A percentile compares a stretch with the other conserved stretches of the same genome.
These are phyloP conservation scores for Tolypocladium tundrense DNA, from an alignment of 2,329 filamentous ascomycete species.

Conservation along the genomic window DNA sequence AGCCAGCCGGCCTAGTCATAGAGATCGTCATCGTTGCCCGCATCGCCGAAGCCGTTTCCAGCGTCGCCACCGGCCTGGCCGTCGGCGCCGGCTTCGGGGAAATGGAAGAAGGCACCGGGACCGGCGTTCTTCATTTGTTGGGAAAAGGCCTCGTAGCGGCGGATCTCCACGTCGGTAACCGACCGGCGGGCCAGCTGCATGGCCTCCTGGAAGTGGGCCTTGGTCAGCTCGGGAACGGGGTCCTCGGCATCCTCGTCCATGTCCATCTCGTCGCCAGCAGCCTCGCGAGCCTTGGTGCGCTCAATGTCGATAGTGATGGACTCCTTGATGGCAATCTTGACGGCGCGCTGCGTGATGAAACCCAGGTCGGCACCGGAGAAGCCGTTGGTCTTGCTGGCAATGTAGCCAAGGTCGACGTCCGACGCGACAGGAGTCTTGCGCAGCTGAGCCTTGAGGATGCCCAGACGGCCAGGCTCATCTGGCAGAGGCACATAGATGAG, in stretches of 20 bases:
- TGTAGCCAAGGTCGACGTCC: slow-evolving; percentile 84
- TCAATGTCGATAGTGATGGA: slow-evolving; percentile 84
- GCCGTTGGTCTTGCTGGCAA: slow-evolving; percentile 93
- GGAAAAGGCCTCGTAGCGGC: slow-evolving; percentile 94
- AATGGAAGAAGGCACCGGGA: slow-evolving; percentile 96
- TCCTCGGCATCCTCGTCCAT: slow-evolving; percentile 68
- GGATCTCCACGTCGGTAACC: slow-evolving; percentile 93
- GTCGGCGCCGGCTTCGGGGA: slow-evolving; percentile 64
- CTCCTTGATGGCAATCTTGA: slow-evolving; percentile 99
- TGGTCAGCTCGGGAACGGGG: slow-evolving; percentile 90
- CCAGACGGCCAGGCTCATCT: slow-evolving; percentile 77
- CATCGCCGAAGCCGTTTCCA: slow-evolving; percentile 64
- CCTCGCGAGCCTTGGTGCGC: slow-evolving; percentile 80
- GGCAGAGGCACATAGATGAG: slow-evolving; percentile 97
- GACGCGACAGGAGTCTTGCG: slow-evolving; percentile 89
- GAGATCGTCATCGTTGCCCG: slow-evolving; percentile 90
- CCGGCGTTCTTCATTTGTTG: slow-evolving; percentile 99
- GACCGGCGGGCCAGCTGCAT: slow-evolving; percentile 92
- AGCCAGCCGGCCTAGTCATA: slow-evolving; percentile 63
- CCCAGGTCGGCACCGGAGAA: slow-evolving; percentile 99
- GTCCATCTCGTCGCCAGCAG: slow-evolving; percentile 68
- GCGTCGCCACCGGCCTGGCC: slow-evolving; percentile 51
- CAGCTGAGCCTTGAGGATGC: slow-evolving; percentile 90
- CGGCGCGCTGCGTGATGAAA: slow-evolving; percentile 96
- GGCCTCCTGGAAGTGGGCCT: slow-evolving; percentile 95